A percentile compares a stretch with the other conserved stretches of the same genome.
Conservation (phyloP, 1,284 basidiomycete species). For the Athelia psychrophila region DNA sequence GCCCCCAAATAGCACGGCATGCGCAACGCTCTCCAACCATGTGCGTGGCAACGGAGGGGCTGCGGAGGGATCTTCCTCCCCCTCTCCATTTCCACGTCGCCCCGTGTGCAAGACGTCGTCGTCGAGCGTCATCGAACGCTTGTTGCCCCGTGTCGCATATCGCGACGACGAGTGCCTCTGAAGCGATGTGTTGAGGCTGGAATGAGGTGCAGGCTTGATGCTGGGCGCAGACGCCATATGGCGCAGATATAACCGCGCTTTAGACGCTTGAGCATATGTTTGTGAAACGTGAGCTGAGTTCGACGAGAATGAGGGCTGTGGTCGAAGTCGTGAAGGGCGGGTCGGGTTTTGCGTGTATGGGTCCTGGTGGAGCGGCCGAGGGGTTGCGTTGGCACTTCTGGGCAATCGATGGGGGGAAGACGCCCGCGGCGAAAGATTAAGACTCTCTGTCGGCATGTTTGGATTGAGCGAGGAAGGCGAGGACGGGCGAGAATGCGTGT, state of each 20-base stretch:
- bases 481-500: neutral
- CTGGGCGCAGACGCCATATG: conserved; percentile 7
- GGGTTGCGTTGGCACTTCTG: neutral
- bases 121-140: neutral
- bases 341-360: no score
- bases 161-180: neutral
- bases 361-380: no score
- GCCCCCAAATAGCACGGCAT: conserved; percentile 51
- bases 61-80: conserved; percentile 6
- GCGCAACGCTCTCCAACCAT: conserved; percentile 64
- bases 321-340: no score
- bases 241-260: conserved; percentile 6
- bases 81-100: neutral
- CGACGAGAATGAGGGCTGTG: no score
- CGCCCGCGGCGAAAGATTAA: neutral
- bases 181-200: neutral
- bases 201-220: conserved; percentile 1
- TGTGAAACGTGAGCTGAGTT: no score
- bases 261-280: conserved; percentile 1
- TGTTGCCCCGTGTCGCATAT: neutral
- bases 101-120: neutral
- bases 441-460: neutral
- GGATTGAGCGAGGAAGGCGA: neutral
- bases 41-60: conserved; percentile 49
- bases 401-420: neutral